phyloP scores from a whole-genome alignment of 495 filamentous ascomycete genomes.

The Jackrogersella minutella region DNA sequence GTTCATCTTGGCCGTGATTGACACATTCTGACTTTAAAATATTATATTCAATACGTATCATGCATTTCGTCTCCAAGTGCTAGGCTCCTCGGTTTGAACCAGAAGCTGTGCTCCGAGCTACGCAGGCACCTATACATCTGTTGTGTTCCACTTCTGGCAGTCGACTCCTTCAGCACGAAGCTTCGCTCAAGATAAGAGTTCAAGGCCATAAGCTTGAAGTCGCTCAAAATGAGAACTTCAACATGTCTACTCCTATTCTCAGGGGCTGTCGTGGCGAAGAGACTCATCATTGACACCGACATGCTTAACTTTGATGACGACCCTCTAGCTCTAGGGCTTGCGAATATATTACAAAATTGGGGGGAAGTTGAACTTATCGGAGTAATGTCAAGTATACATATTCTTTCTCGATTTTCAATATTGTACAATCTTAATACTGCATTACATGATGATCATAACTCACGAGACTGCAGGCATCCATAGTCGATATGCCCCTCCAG shows the following conservation, averaged over 20 bases:
- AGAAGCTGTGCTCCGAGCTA: not conserved
- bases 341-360: constrained; percentile 28
- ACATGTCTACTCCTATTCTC: not conserved
- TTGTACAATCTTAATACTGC: not conserved
- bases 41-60: not conserved
- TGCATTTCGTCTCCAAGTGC: not conserved
- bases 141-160: not conserved
- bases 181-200: not conserved
- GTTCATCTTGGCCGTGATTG: not conserved
- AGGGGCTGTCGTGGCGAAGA: constrained; percentile 11
- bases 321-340: constrained; percentile 22
- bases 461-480: constrained; percentile 26
- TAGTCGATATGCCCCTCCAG: constrained; percentile 44
- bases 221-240: constrained; percentile 13
- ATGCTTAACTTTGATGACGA: constrained; percentile 34
- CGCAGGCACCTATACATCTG: not conserved
- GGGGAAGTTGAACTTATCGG: constrained; percentile 31
- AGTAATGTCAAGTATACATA: constrained; percentile 24
- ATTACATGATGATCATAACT: not conserved
- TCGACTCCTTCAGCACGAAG: not conserved
- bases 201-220: not conserved
- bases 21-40: not conserved
- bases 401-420: not conserved
- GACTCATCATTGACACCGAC: constrained; percentile 32
- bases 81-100: not conserved